phyloP scores from a whole-genome alignment of 1,284 basidiomycete genomes.

The Microbotryomycetes sp. region DNA sequence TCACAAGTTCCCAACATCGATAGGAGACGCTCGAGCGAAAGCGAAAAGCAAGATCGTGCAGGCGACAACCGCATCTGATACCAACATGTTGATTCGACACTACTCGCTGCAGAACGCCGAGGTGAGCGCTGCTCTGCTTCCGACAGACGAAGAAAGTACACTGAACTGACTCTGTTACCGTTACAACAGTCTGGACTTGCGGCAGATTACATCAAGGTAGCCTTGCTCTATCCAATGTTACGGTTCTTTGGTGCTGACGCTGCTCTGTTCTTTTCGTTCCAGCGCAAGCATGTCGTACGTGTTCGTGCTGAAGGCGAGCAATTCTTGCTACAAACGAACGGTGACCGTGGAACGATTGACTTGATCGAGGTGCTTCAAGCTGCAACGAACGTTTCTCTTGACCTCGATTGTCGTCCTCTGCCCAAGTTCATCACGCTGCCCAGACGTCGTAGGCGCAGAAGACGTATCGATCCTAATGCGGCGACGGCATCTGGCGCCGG shows the following conservation, averaged over 20 bases:
- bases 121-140: too few species aligned
- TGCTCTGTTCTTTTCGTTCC: not conserved
- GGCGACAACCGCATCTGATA: conserved; percentile 16
- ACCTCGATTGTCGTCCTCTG: conserved; percentile 84
- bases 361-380: conserved; percentile 97
- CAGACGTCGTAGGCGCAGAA: conserved; percentile 45
- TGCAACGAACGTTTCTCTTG: conserved; percentile 83
- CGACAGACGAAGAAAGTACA: not conserved
- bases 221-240: too few species aligned
- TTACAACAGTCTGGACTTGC: conserved; percentile 58
- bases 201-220: conserved; percentile 89
- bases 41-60: conserved; percentile 26
- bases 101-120: conserved; percentile 89
- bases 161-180: not conserved
- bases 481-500: conserved; percentile 5
- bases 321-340: conserved; percentile 85
- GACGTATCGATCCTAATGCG: conserved; percentile 22
- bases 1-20: conserved; percentile 17
- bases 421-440: conserved; percentile 61
- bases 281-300: conserved; percentile 85
- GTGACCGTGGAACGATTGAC: conserved; percentile 77
- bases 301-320: conserved; percentile 91
- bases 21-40: conserved; percentile 23
- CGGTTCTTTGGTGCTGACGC: not conserved
- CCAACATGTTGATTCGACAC: conserved; percentile 47